Evolutionary conservation across 2,329 filamentous ascomycete species (phyloP), one percentile per base, ranked within the genome.

Genomic region (Colletotrichum truncatum): DNA sequence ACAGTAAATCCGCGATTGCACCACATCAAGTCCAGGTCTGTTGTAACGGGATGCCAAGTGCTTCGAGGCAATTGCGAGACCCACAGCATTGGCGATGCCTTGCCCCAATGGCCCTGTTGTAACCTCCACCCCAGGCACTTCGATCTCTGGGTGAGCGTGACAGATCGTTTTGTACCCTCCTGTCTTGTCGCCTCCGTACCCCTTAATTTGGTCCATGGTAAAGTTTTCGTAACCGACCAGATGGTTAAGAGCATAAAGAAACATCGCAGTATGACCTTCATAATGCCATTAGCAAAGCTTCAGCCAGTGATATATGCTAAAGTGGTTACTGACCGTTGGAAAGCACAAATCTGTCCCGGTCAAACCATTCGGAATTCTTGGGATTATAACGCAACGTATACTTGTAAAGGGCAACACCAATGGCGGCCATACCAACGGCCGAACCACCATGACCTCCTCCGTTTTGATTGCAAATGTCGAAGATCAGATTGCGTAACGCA

Each of bases 381-480:
- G 87, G 86, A 1, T 84, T 80, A 67, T 87, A 89, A 28, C 79
- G 79, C 87, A 89, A 89, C 4, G 79, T 78, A 71, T 89, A 85
- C 69, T 86, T 88, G 80, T 82, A 90, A 3, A 89, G 73, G 0
- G 77, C 74, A 9, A 81, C 71, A 9, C 76, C 76, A 21, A 77
- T 77, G 4, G 75, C 75, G 7, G 76, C 76, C 76, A 77, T 78
- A 2, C 75, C 76, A 43, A 78, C 74, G 23, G 75, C 75, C n/a
- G 62, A 65, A n/a, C 65, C 61, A 5, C 85, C 85, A 70, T 88
- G 86, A 0, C 86, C 86, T 46, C 85, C 85, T 52, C 82, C 83
- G 72, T 87, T 88, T 61, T 89, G 85, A 68, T 87, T 80, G 68
- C 85, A 88, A 3, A 89, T 74, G 71, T 89, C 86, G 26, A 54